phyloP scores from a whole-genome alignment of 352 stramenopile species.

The Globisporangium apiculatum region DNA sequence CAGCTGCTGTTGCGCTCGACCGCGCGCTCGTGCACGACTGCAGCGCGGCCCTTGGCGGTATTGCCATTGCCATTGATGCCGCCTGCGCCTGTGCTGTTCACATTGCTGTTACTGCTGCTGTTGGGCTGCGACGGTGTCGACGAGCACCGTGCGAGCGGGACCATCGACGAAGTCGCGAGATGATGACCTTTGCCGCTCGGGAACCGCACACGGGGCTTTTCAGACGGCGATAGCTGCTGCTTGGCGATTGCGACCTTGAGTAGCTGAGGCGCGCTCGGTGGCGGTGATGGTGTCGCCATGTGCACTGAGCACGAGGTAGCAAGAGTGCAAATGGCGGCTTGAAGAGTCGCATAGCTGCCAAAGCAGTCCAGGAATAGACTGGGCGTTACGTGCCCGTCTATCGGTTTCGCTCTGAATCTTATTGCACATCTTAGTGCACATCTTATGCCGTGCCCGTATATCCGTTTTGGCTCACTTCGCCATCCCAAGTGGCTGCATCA shows the following conservation, averaged over 20 bases:
- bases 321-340: background rate
- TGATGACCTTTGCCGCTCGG: slow-evolving; percentile 3
- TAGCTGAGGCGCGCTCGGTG: background rate
- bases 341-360: background rate
- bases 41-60: no score
- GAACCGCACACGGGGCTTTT: background rate
- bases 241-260: slow-evolving; percentile 1
- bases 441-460: background rate
- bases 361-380: no score
- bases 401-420: background rate
- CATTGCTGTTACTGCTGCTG: slow-evolving; percentile 1
- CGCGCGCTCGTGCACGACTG: slow-evolving; percentile 13
- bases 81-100: no score
- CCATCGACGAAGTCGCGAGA: slow-evolving; percentile 13
- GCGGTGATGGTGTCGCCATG: slow-evolving; percentile 1
- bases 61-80: background rate
- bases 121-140: slow-evolving; percentile 43
- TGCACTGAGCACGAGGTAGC: background rate
- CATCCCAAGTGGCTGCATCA: no score
- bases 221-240: background rate
- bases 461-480: background rate
- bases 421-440: no score
- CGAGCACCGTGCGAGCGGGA: slow-evolving; percentile 46
- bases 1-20: slow-evolving; percentile 24
- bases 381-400: background rate